Percentiles rank a stretch among this genome's conserved stretches.
phyloP scores from a whole-genome alignment of 2,329 filamentous ascomycete species.

The Fusarium chaquense region DNA sequence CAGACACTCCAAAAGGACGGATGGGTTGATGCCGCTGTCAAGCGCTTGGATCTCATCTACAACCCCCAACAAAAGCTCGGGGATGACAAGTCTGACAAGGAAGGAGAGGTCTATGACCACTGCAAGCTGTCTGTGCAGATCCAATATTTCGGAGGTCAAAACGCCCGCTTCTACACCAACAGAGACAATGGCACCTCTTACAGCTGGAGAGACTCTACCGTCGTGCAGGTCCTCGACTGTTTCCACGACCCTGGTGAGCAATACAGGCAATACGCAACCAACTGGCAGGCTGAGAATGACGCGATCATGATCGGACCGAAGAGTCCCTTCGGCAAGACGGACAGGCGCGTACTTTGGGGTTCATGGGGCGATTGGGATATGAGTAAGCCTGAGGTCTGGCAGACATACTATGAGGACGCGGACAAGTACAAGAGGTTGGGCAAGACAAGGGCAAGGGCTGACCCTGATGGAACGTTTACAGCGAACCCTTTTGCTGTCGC shows the following conservation, averaged over 20 bases:
- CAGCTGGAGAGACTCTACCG: conserved; percentile 60
- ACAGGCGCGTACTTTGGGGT: conserved; percentile 56
- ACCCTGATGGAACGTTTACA: conserved; percentile 55
- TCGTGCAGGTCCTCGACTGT: conserved; percentile 57
- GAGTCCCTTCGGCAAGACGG: conserved; percentile 53
- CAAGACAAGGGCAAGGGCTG: conserved; percentile 47
- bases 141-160: conserved; percentile 59
- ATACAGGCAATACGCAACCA: conserved; percentile 51
- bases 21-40: conserved; percentile 52
- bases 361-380: conserved; percentile 55
- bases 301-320: conserved; percentile 47
- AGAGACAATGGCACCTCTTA: conserved; percentile 60
- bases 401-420: conserved; percentile 52
- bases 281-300: conserved; percentile 60
- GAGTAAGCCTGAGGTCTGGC: conserved; percentile 49
- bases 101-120: conserved; percentile 47
- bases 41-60: conserved; percentile 37
- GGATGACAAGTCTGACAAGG: conserved; percentile 15
- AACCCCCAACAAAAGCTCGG: conserved; percentile 29
- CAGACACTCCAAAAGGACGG: conserved; percentile 54
- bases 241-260: conserved; percentile 54
- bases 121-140: conserved; percentile 61
- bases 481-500: conserved; percentile 51
- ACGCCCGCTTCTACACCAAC: conserved; percentile 58
- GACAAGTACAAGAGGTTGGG: conserved; percentile 52